These are phyloP conservation scores for Mortierella sp. DNA, from an alignment of 371 early-diverging fungal genomes.

Conservation along the genomic window DNA sequence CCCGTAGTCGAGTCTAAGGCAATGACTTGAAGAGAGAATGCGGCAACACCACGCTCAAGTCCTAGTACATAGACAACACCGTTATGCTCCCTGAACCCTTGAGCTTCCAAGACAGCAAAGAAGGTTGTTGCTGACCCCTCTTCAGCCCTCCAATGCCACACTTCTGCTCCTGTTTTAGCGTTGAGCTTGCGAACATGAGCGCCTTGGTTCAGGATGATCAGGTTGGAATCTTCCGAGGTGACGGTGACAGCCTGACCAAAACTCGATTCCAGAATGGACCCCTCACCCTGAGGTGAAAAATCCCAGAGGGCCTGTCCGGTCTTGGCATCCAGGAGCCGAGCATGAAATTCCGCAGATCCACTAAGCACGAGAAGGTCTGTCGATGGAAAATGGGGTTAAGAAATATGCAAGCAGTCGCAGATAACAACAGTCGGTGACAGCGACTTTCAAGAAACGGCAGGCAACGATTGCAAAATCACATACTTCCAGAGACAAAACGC, in stretches of 20 bases:
- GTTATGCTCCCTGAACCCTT: slow-evolving; percentile 22
- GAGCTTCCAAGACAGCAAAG: slow-evolving; percentile 40
- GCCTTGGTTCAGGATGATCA: slow-evolving; percentile 51
- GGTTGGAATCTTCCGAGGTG: slow-evolving; percentile 32
- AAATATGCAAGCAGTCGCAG: not conserved
- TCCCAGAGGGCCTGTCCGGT: slow-evolving; percentile 59
- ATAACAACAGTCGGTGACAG: not conserved
- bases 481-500: slow-evolving; percentile 40
- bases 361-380: slow-evolving; percentile 60
- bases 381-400: not conserved
- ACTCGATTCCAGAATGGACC: slow-evolving; percentile 28
- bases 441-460: not conserved
- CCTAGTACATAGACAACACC: slow-evolving; percentile 40
- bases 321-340: slow-evolving; percentile 62
- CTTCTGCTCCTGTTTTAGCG: slow-evolving; percentile 35
- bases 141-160: slow-evolving; percentile 47
- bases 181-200: slow-evolving; percentile 42
- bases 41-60: slow-evolving; percentile 33
- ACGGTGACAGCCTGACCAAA: slow-evolving; percentile 52
- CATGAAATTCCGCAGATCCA: slow-evolving; percentile 50
- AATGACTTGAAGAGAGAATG: slow-evolving; percentile 30
- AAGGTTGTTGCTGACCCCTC: slow-evolving; percentile 41
- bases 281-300: slow-evolving; percentile 57
- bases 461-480: not conserved
- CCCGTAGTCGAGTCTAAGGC: slow-evolving; percentile 42